These are phyloP conservation scores for Cryphonectria japonica DNA, from an alignment of 2,329 filamentous ascomycete species.

Conservation along the genomic window DNA sequence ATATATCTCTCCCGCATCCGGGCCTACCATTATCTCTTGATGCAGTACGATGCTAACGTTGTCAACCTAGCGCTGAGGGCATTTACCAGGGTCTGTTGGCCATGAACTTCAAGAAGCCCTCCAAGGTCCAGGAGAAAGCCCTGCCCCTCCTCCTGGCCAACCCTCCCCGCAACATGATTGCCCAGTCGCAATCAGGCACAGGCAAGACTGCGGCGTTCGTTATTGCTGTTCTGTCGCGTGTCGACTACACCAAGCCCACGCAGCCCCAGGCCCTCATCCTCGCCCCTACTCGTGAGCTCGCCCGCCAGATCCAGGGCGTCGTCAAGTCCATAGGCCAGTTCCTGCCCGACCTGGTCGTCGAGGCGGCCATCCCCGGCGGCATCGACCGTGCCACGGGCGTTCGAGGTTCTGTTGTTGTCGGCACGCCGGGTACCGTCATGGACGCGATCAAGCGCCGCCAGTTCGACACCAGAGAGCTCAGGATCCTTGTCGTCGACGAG, in stretches of 20 bases:
- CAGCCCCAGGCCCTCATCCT: slow-evolving; percentile 86
- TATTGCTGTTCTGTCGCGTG: slow-evolving; percentile 83
- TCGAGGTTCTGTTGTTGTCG: slow-evolving; percentile 80
- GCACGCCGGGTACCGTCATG: slow-evolving; percentile 90
- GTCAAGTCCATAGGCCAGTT: slow-evolving; percentile 83
- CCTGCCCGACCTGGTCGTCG: slow-evolving; percentile 73
- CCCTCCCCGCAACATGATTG: slow-evolving; percentile 93
- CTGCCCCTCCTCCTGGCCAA: slow-evolving; percentile 85
- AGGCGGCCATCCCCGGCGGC: slow-evolving; percentile 81
- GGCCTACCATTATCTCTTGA: slow-evolving; percentile 24
- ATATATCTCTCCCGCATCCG: neutral
- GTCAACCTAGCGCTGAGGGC: slow-evolving; percentile 49
- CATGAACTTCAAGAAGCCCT: slow-evolving; percentile 92
- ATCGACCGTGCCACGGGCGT: slow-evolving; percentile 71
- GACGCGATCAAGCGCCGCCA: slow-evolving; percentile 80
- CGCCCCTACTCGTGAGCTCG: slow-evolving; percentile 91
- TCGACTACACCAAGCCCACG: slow-evolving; percentile 71
- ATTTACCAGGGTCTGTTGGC: slow-evolving; percentile 77
- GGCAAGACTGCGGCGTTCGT: slow-evolving; percentile 98
- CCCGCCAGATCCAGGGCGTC: slow-evolving; percentile 90
- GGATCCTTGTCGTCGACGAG: slow-evolving; percentile 89
- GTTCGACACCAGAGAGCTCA: slow-evolving; percentile 73
- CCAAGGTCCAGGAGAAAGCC: slow-evolving; percentile 96
- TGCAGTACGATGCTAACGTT: slow-evolving; percentile 30
- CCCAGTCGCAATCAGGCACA: slow-evolving; percentile 98